Base-by-base conservation (phyloP, 2,329 filamentous ascomycete species). In the Hymenoscyphus linearis region DNA sequence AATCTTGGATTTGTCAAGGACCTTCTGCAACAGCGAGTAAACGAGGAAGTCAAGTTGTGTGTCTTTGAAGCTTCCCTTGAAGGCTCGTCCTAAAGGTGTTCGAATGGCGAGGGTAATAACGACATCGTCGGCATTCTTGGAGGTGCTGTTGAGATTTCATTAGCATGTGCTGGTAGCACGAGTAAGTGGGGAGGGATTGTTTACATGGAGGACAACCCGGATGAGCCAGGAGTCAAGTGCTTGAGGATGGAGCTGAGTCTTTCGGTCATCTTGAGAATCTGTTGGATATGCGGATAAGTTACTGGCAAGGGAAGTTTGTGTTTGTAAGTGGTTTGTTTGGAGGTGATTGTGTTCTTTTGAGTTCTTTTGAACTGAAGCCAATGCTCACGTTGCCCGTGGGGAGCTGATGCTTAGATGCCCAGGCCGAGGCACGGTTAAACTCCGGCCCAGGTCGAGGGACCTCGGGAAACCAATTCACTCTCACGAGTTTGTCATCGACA, bases 11-110 rank as follows among this genome's bases (percentile, higher is more conserved):
- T 87, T 87, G 66, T 87, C 80, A 60, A 85, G 76, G 57, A 90
- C 83, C 74, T 92, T 81, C 79, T 95, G 90, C 69, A 98, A 79
- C 55, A 96, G 80, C 62, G 91, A 86, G 74, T 92, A 91, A 64
- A 96, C 75, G 61, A 99, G 81, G 76, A 88, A 93, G 76, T 99
- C 95, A 65, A 98, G 85, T 47, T 83, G 84, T 5, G 92, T 96
- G 75, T 99, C 93, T 81, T 97, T 98, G 81, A 99, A 89, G 50
- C 92, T 91, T 67, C 95, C 93, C 82, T 96, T 97, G 75, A 82
- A 83, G 58, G 85, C 92, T 80, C 97, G 98, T 73, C 88, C 83
- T 65, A 99, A 83, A 0, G 95, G 92, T 31, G 93, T 97, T 60
- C 95, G 90, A 71, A 93, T 81, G 31, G 93, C 93, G 62, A 96